Percentiles rank a stretch among this genome's conserved stretches.
Conservation (phyloP, 129 eudicot genomes). For the Escallonia herrerae region DNA sequence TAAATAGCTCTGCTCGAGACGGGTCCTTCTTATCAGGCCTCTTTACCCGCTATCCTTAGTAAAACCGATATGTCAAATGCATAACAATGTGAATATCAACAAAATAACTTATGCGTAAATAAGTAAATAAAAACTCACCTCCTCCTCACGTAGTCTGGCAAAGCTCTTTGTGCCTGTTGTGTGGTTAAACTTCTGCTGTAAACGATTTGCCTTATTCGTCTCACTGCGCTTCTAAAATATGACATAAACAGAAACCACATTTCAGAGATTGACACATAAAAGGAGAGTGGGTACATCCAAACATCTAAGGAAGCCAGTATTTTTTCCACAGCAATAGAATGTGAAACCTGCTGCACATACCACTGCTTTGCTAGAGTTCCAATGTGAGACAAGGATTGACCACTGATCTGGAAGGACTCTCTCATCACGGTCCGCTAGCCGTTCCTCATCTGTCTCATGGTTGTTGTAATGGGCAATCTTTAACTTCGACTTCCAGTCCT, state of each 20-base stretch:
- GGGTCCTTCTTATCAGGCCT: slow-evolving; percentile 53
- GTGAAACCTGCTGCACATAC: slow-evolving; percentile 14
- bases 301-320: not conserved
- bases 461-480: slow-evolving; percentile 35
- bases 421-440: slow-evolving; percentile 48
- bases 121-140: slow-evolving; percentile 25
- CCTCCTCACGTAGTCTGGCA: slow-evolving; percentile 44
- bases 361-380: slow-evolving; percentile 42
- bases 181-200: slow-evolving; percentile 27
- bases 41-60: slow-evolving; percentile 30
- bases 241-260: not conserved
- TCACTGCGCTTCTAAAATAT: slow-evolving; percentile 34
- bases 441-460: slow-evolving; percentile 42
- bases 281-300: not conserved
- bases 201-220: slow-evolving; percentile 48
- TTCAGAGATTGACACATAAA: not conserved
- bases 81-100: not conserved
- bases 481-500: slow-evolving; percentile 35
- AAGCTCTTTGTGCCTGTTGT: slow-evolving; percentile 54
- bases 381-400: slow-evolving; percentile 39
- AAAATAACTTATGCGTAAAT: not conserved
- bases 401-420: slow-evolving; percentile 62
- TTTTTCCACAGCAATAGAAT: not conserved
- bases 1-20: slow-evolving; percentile 44
- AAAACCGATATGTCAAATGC: slow-evolving; percentile 5